Conservation (phyloP, 805 yeast species). For the Wickerhamiella allomyrinae region DNA sequence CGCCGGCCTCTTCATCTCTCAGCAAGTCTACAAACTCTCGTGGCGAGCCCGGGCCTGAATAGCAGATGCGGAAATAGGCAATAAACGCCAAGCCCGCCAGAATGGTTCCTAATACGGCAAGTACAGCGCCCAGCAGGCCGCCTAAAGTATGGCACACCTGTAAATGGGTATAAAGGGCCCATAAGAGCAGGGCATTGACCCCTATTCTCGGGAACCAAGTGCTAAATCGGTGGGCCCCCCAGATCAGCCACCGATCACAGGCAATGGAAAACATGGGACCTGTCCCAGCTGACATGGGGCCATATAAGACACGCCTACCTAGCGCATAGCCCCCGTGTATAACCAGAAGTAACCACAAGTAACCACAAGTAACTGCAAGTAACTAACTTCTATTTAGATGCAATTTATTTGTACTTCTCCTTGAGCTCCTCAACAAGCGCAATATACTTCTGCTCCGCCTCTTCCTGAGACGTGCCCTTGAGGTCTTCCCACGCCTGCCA, state of each 20-base stretch:
- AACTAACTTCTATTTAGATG: too few relatives aligned
- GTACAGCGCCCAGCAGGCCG: constrained; percentile 5
- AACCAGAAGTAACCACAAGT: too few relatives aligned
- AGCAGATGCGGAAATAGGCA: constrained; percentile 20
- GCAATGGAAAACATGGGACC: constrained; percentile 2
- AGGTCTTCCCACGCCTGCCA: constrained; percentile 93
- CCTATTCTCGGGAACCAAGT: constrained; percentile 23
- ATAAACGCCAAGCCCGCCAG: constrained; percentile 15
- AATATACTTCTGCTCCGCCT: constrained; percentile 64
- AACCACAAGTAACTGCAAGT: too few relatives aligned
- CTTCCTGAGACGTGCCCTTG: constrained; percentile 72
- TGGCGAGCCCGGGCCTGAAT: constrained; percentile 25
- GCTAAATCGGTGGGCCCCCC: constrained; percentile 4
- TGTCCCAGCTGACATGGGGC: too few relatives aligned
- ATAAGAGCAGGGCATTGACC: constrained; percentile 18
- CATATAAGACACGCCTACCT: too few relatives aligned
- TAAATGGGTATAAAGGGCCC: constrained; percentile 22
- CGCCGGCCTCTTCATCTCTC: constrained; percentile 18
- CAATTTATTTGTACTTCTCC: constrained; percentile 9
- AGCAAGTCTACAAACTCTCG: constrained; percentile 16
- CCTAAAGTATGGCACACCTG: constrained; percentile 11
- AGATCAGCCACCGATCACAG: neutral
- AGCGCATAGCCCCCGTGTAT: too few relatives aligned
- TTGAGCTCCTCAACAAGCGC: constrained; percentile 23
- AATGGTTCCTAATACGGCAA: constrained; percentile 12